These are phyloP conservation scores for Arthroderma uncinatum DNA, from an alignment of 2,329 filamentous ascomycete species.

Conservation along the genomic window DNA sequence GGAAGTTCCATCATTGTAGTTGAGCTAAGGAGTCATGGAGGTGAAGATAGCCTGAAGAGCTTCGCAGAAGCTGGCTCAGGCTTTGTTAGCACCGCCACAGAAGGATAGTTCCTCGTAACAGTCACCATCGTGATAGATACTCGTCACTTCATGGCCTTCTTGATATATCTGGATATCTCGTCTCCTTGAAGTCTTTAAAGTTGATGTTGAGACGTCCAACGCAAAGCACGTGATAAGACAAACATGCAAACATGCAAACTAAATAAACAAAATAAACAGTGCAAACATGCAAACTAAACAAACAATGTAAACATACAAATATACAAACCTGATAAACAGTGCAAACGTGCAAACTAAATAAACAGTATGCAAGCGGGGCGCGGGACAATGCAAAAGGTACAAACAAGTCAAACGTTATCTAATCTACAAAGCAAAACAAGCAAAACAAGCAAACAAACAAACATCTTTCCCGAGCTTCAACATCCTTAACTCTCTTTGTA, in stretches of 20 bases:
- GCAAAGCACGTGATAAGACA: too few relatives aligned
- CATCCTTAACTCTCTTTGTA: neutral
- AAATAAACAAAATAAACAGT: constrained; percentile 13
- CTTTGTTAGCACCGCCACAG: too few relatives aligned
- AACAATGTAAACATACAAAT: constrained; percentile 12
- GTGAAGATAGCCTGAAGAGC: too few relatives aligned
- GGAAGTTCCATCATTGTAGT: neutral
- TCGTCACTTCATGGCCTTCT: too few relatives aligned
- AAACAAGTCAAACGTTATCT: neutral
- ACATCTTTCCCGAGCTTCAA: neutral
- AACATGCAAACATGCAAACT: constrained; percentile 10
- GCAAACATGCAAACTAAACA: constrained; percentile 12
- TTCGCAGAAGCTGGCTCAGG: too few relatives aligned
- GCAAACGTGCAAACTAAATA: neutral
- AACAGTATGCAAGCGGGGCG: neutral
- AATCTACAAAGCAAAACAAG: neutral
- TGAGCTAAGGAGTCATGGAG: neutral
- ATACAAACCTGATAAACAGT: neutral
- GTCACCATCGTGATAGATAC: too few relatives aligned
- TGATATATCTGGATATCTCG: too few relatives aligned
- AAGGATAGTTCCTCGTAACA: too few relatives aligned
- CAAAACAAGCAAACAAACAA: neutral
- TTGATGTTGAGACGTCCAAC: too few relatives aligned
- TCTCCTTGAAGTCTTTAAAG: neutral
- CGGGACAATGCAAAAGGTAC: neutral